Evolutionary conservation across 225 moss, liverwort and hornwort genomes (phyloP), one percentile per base, ranked within the genome.

Genomic region (Ulota crispa): DNA sequence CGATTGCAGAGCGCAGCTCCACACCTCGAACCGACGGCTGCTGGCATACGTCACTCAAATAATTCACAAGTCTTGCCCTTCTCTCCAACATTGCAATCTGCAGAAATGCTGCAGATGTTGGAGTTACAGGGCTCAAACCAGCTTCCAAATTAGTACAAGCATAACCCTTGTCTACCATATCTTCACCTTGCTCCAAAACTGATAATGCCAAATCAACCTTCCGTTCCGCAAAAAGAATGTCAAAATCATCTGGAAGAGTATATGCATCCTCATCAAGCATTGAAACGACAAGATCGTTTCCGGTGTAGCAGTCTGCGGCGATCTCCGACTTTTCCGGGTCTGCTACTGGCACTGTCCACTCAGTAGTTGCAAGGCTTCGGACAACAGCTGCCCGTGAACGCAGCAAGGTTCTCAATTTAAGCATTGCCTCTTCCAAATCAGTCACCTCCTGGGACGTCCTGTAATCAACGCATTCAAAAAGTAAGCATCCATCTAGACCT

Each of bases 1-100:
- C 78, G 26, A 92, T 85, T 68, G 92, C 89, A 50, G 80, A 83
- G 45, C 94, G 88, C 10, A 97, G 87, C 86, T 95, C 94, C 15
- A 88, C 76, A 47, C 95, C 94, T 68, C 85, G 89, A 37, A 93
- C 92, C 34, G 92, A 92, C 27, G 94, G 90, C 62, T 95, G 92
- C 50, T 83, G 86, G 73, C 89, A 89, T 50, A 89, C 73, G 74
- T 86, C 85, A 64, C 88, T 93, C 74, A 97, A 92, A 82, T 95
- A 92, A 39, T 92, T 90, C 64, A 93, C 92, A 21, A 94, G 82
- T 78, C 81, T 90, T 31, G 85, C 85, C 84, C 92, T 92, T 67
- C 94, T 91, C 75, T 92, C 93, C 36, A 79, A 80, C 54, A 95
- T 60, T 26, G 90, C 92, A 43, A 78, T 70, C 70, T 83, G 91